Base-by-base conservation (phyloP, 345 rosid genomes). In the Pugionium dolabratum region DNA sequence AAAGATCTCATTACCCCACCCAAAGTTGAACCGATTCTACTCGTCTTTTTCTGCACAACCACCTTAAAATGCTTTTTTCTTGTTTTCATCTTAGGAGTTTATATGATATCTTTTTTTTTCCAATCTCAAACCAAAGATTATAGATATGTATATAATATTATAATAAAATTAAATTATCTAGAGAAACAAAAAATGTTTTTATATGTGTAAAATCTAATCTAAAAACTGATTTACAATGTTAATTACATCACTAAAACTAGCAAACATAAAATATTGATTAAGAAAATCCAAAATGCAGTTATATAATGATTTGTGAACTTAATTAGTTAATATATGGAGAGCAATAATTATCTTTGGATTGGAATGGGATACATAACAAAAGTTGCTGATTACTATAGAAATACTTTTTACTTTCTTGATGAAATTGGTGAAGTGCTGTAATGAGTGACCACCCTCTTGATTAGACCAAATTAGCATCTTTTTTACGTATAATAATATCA, bases 401-500 rank as follows among this genome's bases (percentile, higher is more conserved):
- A 29, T 4, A 70, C 18, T 45, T 29, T 18, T 9, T 31, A 11
- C 65, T 47, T 49, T 64, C 28, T 64, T 43, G 4, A 42, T 72
- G 46, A 72, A 64, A 64, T 11, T 64, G 27, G 65, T 57, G 70
- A 70, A 56, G 59, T 29, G 33, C 4, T 5, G 49, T 7, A 71
- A 53, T 53, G 74, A 53, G 73, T 42, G 67, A 35, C 54, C 52
- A 71, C 31, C 9, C 64, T 51, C 64, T 64, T 57, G 71, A 64
- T 64, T 57, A 57, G 76, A 72, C 71, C 28, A 48, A 65, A 64
- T 72, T 64, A 46, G 71, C 66, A 64, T 72, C 41, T 72, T 72
- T 64, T 55, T 71, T 39, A 53, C 55, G 18, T 62, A 18, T 50
- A 51, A 29, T 64, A 64, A 29, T 64, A 64, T 71, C 70, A 47